These are phyloP conservation scores for Alternaria panax DNA, from an alignment of 2,329 filamentous ascomycete genomes.

Conservation along the genomic window DNA sequence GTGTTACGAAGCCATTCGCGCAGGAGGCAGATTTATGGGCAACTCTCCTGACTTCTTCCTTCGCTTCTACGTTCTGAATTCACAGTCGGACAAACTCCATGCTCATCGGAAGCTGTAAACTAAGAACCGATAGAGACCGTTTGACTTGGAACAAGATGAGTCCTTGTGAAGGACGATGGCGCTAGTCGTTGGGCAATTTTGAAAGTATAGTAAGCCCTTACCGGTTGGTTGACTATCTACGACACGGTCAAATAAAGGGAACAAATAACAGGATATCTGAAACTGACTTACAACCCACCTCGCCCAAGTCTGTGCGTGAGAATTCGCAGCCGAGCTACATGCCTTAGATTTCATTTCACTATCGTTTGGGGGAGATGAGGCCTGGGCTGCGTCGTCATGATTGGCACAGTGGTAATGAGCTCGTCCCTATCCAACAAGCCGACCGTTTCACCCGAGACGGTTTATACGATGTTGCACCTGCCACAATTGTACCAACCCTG, in stretches of 20 bases:
- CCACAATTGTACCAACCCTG: not conserved
- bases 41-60: not conserved
- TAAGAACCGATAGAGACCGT: not conserved
- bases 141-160: not conserved
- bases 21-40: not conserved
- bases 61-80: not conserved
- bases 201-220: not conserved
- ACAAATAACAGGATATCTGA: not conserved
- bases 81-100: not conserved
- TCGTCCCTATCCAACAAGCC: not conserved
- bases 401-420: not conserved
- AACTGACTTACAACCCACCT: not conserved
- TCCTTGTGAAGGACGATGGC: not conserved
- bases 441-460: not conserved
- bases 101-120: not conserved
- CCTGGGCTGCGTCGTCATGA: not conserved
- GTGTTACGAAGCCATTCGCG: not conserved
- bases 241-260: not conserved
- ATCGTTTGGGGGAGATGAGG: not conserved
- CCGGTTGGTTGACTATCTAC: not conserved
- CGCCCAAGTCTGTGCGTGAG: not conserved
- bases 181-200: accelerated
- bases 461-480: not conserved
- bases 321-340: not conserved
- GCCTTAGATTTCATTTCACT: not conserved